Conservation (phyloP, 2,329 filamentous ascomycete genomes). For the Ceratocystis smalleyi region DNA sequence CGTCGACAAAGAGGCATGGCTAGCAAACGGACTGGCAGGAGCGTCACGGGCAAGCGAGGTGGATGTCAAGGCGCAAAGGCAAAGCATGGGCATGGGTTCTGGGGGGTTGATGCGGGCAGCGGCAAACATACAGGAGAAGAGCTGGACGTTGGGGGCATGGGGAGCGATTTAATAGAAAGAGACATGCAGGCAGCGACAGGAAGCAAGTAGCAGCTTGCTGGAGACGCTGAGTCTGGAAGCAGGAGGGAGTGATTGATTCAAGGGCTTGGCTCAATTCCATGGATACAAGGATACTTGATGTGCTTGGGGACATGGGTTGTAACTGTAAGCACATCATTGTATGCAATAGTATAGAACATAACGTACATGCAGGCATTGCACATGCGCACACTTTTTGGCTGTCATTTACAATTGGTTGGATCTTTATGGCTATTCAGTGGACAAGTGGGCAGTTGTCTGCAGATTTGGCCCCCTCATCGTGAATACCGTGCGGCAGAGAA, state of each 20-base stretch:
- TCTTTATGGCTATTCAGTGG: too few species aligned
- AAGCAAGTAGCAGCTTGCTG: neutral
- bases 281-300: too few species aligned
- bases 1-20: constrained; percentile 56
- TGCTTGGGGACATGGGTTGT: too few species aligned
- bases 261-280: too few species aligned
- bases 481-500: neutral
- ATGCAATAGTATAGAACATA: too few species aligned
- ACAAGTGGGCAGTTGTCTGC: too few species aligned
- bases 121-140: constrained; percentile 27
- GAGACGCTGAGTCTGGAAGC: neutral
- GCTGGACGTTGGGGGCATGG: constrained; percentile 50
- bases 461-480: neutral
- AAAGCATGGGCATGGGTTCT: constrained; percentile 43
- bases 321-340: too few species aligned
- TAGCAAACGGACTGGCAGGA: constrained; percentile 48
- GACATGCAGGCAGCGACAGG: neutral
- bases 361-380: too few species aligned
- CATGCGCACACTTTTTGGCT: too few species aligned
- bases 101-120: constrained; percentile 21
- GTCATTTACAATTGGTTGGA: too few species aligned
- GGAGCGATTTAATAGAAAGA: constrained; percentile 29
- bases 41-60: constrained; percentile 45
- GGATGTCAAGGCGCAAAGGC: constrained; percentile 39
- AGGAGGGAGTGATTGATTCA: neutral